These are phyloP conservation scores for Cadophora sp. DNA, from an alignment of 2,329 filamentous ascomycete genomes.

Conservation along the genomic window DNA sequence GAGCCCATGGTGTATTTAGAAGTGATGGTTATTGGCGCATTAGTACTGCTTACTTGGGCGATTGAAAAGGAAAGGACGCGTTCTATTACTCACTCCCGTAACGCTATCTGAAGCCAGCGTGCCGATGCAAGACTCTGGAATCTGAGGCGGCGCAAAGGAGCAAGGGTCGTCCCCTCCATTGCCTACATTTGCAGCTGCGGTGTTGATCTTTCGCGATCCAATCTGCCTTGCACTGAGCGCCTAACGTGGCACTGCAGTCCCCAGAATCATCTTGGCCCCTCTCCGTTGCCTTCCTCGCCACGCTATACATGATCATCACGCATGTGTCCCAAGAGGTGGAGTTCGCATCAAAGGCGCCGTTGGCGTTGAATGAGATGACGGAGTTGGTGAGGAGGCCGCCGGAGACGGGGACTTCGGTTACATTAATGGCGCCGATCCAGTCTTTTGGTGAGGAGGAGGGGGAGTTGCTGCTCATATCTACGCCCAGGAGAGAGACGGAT, in stretches of 20 bases:
- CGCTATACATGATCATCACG: neutral
- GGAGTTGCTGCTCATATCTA: conserved; percentile 5
- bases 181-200: neutral
- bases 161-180: neutral
- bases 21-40: neutral
- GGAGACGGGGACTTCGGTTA: conserved; percentile 1
- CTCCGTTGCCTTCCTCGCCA: neutral
- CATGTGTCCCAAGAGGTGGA: conserved; percentile 6
- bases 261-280: neutral
- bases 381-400: neutral
- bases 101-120: neutral
- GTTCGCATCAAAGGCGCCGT: neutral
- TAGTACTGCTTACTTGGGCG: neutral
- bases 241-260: neutral
- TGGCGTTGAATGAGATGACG: neutral
- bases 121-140: neutral
- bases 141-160: neutral
- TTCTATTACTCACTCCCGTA: neutral
- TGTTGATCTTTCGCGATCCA: neutral
- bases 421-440: neutral
- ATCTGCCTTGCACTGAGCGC: neutral
- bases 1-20: neutral
- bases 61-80: no score
- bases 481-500: neutral
- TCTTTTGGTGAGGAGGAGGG: neutral